Evolutionary conservation across 2,329 filamentous ascomycete genomes (phyloP).

Genomic region (Ophiostoma triangulosporum): DNA sequence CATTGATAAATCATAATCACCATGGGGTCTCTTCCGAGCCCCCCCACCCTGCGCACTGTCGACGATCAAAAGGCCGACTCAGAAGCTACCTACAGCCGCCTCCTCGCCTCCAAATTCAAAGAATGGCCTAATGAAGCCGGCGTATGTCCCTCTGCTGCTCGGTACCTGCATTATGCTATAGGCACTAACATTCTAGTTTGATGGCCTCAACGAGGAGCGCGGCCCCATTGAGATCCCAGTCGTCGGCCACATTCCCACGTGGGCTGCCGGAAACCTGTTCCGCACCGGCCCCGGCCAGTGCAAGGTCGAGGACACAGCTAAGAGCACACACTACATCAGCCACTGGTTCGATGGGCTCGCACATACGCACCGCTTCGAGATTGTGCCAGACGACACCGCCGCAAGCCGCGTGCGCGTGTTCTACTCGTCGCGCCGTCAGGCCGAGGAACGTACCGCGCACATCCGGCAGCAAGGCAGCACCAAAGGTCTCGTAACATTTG

Average conservation of each 20-base stretch:
- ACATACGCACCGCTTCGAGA: constrained; percentile 59
- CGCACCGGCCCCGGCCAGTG: constrained; percentile 60
- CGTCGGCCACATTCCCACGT: constrained; percentile 53
- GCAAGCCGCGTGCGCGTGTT: constrained; percentile 31
- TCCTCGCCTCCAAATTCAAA: neutral
- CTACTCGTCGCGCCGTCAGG: constrained; percentile 60
- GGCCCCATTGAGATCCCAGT: constrained; percentile 51
- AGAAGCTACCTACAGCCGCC: neutral
- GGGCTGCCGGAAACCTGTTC: constrained; percentile 58
- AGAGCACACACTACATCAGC: constrained; percentile 45
- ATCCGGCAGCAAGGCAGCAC: constrained; percentile 47
- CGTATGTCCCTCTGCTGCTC: constrained; percentile 10
- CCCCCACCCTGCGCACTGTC: neutral
- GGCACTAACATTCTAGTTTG: constrained; percentile 39
- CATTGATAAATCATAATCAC: neutral
- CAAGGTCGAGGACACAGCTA: constrained; percentile 42
- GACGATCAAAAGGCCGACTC: constrained; percentile 6
- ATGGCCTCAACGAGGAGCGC: constrained; percentile 50
- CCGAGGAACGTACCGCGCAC: constrained; percentile 46
- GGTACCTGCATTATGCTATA: no score
- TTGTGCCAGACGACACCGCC: constrained; percentile 26
- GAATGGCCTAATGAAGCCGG: constrained; percentile 15
- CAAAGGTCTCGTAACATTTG: constrained; percentile 47
- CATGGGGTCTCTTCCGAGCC: neutral
- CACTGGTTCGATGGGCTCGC: constrained; percentile 78